Evolutionary conservation across 345 rosid genomes (phyloP), one percentile per base, ranked within the genome.

Genomic region (Viola odorata): DNA sequence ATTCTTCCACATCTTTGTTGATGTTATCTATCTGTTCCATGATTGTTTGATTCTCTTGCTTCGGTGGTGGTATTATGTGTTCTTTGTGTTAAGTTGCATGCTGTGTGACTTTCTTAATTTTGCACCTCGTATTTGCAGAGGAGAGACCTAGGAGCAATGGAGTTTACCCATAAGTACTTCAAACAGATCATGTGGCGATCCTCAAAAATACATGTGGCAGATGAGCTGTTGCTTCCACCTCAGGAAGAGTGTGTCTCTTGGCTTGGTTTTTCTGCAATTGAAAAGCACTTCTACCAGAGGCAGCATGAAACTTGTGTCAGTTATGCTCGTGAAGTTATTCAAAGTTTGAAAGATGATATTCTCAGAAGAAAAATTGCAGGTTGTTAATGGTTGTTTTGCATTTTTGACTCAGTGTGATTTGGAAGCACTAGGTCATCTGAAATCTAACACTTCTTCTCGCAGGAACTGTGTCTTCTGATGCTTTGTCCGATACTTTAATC

Each of bases 151-250:
- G 78, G 80, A 58, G 96, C 96, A 36, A 78, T 87, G 86, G 91
- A 82, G 50, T 89, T 92, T 65, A 80, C 94, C 4, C 96, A 87
- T 64, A 80, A 73, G 0, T 62, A 87, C 66, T 92, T 87, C 77
- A 89, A 80, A 75, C 85, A 80, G 70, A 78, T 92, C 45, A 87
- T 92, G 96, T 92, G 97, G 98, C 98, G 98, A 57, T 89, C 98
- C 72, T 85, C 96, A 37, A 92, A 92, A 79, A 5, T 70, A 55
- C 85, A 89, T 57, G 91, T 92, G 58, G 89, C 96, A 37, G 98
- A 89, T 79, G 98, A 92, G 79, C 77, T 92, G 73, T 79, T 89
- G 47, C 84, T 92, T 62, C 96, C 97, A 50, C 89, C 89, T 17
- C 98, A 92, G 69, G 96, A 89, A 75, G 98, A 92, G 70, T 75